These are phyloP conservation scores for Reutealis trisperma DNA, from an alignment of 345 rosid species.

Conservation along the genomic window DNA sequence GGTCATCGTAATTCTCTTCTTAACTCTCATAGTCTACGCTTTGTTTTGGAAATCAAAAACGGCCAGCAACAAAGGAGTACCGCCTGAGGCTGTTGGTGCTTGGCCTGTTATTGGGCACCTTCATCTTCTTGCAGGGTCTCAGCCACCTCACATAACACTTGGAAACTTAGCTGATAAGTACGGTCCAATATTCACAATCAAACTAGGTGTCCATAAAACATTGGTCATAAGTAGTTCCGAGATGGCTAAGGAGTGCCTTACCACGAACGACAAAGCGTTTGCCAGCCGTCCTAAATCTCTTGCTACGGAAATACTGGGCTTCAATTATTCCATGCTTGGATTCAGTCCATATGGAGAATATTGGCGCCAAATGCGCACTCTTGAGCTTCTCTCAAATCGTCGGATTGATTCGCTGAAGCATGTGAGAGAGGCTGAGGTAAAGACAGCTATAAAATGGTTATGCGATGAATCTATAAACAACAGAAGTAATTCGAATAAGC, in stretches of 20 bases:
- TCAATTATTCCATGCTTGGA: conserved; percentile 13
- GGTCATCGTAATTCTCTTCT: neutral
- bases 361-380: conserved; percentile 25
- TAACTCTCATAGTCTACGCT: neutral
- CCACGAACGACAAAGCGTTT: conserved; percentile 6
- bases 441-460: neutral
- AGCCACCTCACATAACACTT: conserved; percentile 1
- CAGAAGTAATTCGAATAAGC: neutral
- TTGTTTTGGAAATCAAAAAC: neutral
- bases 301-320: conserved; percentile 11
- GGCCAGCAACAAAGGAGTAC: neutral
- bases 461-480: neutral
- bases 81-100: conserved; percentile 4
- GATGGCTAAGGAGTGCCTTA: conserved; percentile 16
- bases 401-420: conserved; percentile 20
- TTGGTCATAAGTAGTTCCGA: conserved; percentile 7
- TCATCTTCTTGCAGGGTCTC: conserved; percentile 3
- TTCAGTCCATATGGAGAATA: conserved; percentile 5
- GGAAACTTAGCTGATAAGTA: conserved; percentile 15
- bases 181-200: conserved; percentile 20
- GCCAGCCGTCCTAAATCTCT: conserved; percentile 6
- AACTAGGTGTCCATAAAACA: conserved; percentile 5
- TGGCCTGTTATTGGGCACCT: conserved; percentile 28
- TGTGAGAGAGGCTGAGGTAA: conserved; percentile 11
- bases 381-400: conserved; percentile 22